These are phyloP conservation scores for Balakata baccata DNA, from an alignment of 345 rosid genomes.

Conservation along the genomic window DNA sequence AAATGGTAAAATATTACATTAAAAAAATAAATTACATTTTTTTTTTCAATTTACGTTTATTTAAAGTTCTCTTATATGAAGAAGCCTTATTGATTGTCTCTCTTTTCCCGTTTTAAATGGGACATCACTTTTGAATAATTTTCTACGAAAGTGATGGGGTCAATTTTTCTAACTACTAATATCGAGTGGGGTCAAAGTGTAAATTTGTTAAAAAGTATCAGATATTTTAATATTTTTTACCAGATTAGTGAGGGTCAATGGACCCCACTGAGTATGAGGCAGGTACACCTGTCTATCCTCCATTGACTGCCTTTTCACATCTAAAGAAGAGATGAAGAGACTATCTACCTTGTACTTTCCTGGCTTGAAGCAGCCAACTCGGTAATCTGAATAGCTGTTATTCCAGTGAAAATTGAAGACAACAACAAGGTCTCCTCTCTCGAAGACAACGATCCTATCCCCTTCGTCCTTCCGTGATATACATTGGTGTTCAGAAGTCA, in stretches of 20 bases:
- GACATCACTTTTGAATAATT: background rate
- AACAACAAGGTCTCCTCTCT: slow-evolving; percentile 81
- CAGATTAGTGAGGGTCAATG: background rate
- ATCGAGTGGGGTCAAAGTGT: background rate
- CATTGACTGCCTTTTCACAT: background rate
- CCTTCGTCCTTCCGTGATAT: slow-evolving; percentile 85
- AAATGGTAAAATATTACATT: background rate
- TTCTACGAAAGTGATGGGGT: background rate
- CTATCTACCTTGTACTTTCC: slow-evolving; percentile 91
- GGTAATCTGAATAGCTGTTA: slow-evolving; percentile 76
- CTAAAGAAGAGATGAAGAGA: background rate
- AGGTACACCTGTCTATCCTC: background rate
- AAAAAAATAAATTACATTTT: background rate
- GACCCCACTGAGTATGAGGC: background rate
- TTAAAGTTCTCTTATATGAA: background rate
- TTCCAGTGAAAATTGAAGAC: slow-evolving; percentile 94
- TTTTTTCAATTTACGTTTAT: background rate
- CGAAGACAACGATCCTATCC: slow-evolving; percentile 72
- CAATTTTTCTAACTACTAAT: background rate
- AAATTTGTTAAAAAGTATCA: background rate
- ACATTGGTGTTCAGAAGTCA: slow-evolving; percentile 88
- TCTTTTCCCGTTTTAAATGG: background rate
- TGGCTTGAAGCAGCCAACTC: slow-evolving; percentile 73
- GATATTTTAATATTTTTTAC: background rate
- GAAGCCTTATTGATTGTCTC: background rate